Evolutionary conservation across 2,329 filamentous ascomycete species (phyloP), one percentile per base, ranked within the genome.

Genomic region (Microascus cirrosus): DNA sequence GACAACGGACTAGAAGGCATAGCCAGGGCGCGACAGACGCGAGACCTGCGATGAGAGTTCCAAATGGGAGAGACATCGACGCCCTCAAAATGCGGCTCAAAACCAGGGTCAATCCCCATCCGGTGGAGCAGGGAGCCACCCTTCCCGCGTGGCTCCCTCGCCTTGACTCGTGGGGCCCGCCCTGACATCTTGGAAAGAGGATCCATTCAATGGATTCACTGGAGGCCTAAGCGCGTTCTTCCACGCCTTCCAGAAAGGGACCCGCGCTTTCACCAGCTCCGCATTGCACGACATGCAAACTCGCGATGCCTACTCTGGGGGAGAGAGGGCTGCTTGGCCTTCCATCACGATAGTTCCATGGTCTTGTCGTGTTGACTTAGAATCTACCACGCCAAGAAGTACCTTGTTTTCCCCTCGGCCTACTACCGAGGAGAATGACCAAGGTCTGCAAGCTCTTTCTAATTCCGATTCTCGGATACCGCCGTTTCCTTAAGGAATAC

Each of bases 121-220:
- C 39, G 22, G 54, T 56, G 54, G 54, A 56, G 54, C 18, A 35
- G 54, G 54, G 54, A 32, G 24, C 54, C 54, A 55, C 54, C 22
- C 54, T 55, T 55, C 54, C 54, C 54, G 54, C 48, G 54, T 50
- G 54, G 54, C 54, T 51, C 45, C 54, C n/a, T 25, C 25, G 39
- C 15, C 36, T 28, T 32, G 42, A 20, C 34, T 42, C 39, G 39
- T 50, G 39, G 54, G 39, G 39, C 54, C 54, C 45, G 45, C n/a
- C 45, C 45, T 50, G 45, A 22, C 45, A 20, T 50, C n/a, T 50
- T 24, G 11, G n/a, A 18, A 18, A n/a, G 22, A 20, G 22, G 45
- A 50, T 50, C 45, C 45, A 50, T 50, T 20, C 20, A 20, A 50
- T 50, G 45, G n/a, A 10, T 11, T 50, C 45, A 7, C 11, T 24